Conservation (phyloP, 345 rosid genomes). For the Acer campestre region DNA sequence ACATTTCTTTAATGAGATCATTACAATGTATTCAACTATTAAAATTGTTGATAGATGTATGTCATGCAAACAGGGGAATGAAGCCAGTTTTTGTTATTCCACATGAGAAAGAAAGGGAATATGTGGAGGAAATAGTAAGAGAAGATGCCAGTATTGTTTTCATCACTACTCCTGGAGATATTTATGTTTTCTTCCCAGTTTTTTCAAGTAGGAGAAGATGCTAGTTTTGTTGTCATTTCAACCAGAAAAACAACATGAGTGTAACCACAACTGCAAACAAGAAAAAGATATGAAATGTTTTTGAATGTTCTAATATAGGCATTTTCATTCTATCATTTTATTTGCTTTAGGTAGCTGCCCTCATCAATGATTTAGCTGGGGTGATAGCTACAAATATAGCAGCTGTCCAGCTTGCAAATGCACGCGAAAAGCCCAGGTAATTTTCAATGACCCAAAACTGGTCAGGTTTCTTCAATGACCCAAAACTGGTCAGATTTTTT, state of each 20-base stretch:
- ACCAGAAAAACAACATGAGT: neutral
- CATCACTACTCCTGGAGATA: slow-evolving; percentile 94
- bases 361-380: slow-evolving; percentile 87
- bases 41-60: neutral
- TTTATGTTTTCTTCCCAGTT: slow-evolving; percentile 10
- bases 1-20: too few relatives aligned
- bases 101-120: slow-evolving; percentile 89
- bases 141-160: slow-evolving; percentile 70
- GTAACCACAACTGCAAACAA: neutral
- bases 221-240: neutral
- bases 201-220: neutral
- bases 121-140: slow-evolving; percentile 75
- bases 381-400: slow-evolving; percentile 89
- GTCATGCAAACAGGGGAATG: slow-evolving; percentile 55
- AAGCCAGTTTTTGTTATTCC: slow-evolving; percentile 85
- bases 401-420: slow-evolving; percentile 88
- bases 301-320: slow-evolving; percentile 3
- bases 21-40: neutral
- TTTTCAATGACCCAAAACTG: too few relatives aligned
- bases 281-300: neutral
- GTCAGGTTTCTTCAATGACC: too few relatives aligned
- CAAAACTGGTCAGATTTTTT: too few relatives aligned
- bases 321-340: neutral
- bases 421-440: slow-evolving; percentile 77
- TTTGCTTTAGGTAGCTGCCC: slow-evolving; percentile 74